A percentile compares a stretch with the other conserved stretches of the same genome.
These are phyloP conservation scores for Punica granatum DNA, from an alignment of 345 rosid genomes.

Conservation along the genomic window DNA sequence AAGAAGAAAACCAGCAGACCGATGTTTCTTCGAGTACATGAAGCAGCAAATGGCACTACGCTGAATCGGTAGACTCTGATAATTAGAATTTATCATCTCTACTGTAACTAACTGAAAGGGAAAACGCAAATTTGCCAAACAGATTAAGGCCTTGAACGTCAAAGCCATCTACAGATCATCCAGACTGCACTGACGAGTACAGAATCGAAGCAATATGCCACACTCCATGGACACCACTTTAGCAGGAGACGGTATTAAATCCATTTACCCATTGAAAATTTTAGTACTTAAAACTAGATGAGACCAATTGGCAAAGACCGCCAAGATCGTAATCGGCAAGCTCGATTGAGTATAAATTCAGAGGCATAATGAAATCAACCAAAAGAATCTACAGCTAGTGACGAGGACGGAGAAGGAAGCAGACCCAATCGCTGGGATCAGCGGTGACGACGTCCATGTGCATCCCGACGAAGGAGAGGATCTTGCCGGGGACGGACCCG, in stretches of 20 bases:
- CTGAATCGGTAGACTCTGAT: not conserved
- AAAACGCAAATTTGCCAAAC: too few relatives aligned
- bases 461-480: conserved; percentile 96
- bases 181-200: not conserved
- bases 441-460: conserved; percentile 99
- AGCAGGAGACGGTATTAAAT: not conserved
- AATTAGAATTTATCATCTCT: too few relatives aligned
- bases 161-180: too few relatives aligned
- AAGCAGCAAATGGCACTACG: not conserved
- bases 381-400: not conserved
- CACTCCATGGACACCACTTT: not conserved
- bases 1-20: not conserved
- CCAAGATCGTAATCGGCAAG: not conserved
- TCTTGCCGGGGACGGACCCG: conserved; percentile 76
- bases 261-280: not conserved
- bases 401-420: not conserved
- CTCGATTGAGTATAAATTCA: not conserved
- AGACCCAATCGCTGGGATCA: conserved; percentile 83
- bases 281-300: not conserved
- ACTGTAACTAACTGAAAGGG: too few relatives aligned
- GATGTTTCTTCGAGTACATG: not conserved
- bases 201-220: not conserved
- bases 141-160: too few relatives aligned
- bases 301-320: not conserved
- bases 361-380: not conserved